A percentile compares a stretch with the other conserved stretches of the same genome.
phyloP scores from a whole-genome alignment of 2,329 filamentous ascomycete species.

The Coniochaeta sp. region DNA sequence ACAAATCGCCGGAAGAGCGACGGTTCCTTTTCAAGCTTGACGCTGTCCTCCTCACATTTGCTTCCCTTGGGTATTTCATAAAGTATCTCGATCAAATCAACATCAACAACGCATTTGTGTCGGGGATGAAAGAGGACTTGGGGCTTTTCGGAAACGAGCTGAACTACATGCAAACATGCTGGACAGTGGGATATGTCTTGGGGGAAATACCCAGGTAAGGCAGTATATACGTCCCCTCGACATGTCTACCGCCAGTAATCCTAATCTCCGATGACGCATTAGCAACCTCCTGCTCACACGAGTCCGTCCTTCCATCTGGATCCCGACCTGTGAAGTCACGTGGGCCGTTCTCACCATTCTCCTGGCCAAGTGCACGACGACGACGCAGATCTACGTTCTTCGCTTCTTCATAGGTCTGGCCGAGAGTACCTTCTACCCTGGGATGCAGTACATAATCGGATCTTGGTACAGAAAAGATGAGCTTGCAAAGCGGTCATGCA shows the following conservation, averaged over 20 bases:
- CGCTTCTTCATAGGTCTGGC: constrained; percentile 35
- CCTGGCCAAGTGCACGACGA: constrained; percentile 20
- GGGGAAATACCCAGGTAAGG: constrained; percentile 26
- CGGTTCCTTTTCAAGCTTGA: constrained; percentile 31
- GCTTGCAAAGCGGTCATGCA: constrained; percentile 42
- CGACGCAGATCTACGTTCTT: constrained; percentile 29
- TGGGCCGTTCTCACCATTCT: constrained; percentile 28
- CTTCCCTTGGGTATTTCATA: neutral
- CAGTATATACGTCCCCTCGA: neutral
- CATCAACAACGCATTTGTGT: constrained; percentile 35
- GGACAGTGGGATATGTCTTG: constrained; percentile 30
- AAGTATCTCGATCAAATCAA: constrained; percentile 32
- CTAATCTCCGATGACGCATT: neutral
- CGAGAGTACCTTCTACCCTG: constrained; percentile 31
- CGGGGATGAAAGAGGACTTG: constrained; percentile 36
- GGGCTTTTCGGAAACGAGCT: constrained; percentile 25
- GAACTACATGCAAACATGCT: constrained; percentile 26
- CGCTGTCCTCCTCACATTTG: constrained; percentile 24
- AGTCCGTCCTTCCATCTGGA: constrained; percentile 34
- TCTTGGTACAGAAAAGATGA: constrained; percentile 36
- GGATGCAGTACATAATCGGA: constrained; percentile 34
- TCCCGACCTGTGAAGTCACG: constrained; percentile 30
- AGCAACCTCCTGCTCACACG: constrained; percentile 28
- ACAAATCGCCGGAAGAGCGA: constrained; percentile 1
- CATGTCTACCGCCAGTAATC: neutral